Evolutionary conservation across 176 grass and related monocot species (phyloP), one percentile per base, ranked within the genome.

Genomic region (Rhynchospora pubera): DNA sequence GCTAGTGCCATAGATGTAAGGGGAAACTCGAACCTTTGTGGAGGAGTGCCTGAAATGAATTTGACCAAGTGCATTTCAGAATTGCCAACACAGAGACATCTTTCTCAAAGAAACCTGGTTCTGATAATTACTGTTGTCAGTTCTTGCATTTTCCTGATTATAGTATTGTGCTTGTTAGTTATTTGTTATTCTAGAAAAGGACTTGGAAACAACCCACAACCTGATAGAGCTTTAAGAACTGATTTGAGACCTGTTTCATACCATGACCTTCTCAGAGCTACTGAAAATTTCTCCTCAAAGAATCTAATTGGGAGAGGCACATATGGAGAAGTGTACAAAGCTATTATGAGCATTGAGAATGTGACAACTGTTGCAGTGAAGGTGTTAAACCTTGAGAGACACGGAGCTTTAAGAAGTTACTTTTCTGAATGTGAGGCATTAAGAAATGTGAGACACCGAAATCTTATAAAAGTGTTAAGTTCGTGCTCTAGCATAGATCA

Each of bases 401-500:
- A 84, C 7, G 88, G 85, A 18, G 87, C 83, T 61, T 90, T 44
- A 34, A 34, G 3, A 34, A 34, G 32, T 34, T 34, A 34, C 32
- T 34, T 34, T 34, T 34, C 32, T 34, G 32, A 34, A 34, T 34
- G 32, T 34, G 32, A 34, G 32, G 32, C 32, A 34, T 34, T 34
- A 34, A 34, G 32, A 34, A 34, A 34, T 34, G 32, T 34, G 32
- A 34, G 32, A 34, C 32, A 34, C 32, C 32, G 32, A 34, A 34
- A 34, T 34, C 32, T 34, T 34, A 34, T 34, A 34, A 34, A 34
- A 34, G 32, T 34, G 32, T 8, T 90, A 24, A 93, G 81, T 53
- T 78, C 79, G 5, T 93, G 91, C 67, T 93, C 88, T 7, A 84
- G 79, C 55, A 71, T 88, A n/a, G 88, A 93, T 45, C 67, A 61